Evolutionary conservation across 1,284 basidiomycete species (phyloP).

Genomic region (Rhizoctonia solani): DNA sequence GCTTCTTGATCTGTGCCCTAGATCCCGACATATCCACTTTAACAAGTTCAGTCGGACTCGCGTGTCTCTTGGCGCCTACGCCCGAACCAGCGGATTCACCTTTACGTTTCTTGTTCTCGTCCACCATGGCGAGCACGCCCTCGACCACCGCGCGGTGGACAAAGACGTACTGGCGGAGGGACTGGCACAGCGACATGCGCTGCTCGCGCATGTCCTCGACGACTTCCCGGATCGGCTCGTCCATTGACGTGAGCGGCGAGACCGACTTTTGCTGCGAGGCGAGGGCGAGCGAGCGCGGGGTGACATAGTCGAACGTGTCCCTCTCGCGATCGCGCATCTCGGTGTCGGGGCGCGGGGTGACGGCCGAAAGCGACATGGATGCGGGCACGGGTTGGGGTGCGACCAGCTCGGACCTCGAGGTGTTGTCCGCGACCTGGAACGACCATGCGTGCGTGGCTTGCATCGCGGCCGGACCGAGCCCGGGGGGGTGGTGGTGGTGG

Average conservation of each 20-base stretch:
- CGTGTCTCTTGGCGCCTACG: conserved; percentile 55
- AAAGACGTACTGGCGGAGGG: conserved; percentile 86
- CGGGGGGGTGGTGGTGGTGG: too few relatives aligned
- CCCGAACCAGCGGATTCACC: background rate
- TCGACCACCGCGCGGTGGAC: conserved; percentile 85
- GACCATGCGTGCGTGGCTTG: conserved; percentile 5
- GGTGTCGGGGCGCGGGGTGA: conserved; percentile 27
- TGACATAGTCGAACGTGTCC: conserved; percentile 22
- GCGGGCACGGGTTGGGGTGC: background rate
- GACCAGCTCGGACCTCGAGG: background rate
- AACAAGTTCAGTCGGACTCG: conserved; percentile 70
- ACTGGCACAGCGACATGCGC: conserved; percentile 89
- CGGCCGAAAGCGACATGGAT: background rate
- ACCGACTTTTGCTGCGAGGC: conserved; percentile 49
- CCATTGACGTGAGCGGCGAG: conserved; percentile 61
- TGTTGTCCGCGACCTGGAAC: conserved; percentile 5
- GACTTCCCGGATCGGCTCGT: conserved; percentile 75
- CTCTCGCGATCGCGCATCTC: conserved; percentile 6
- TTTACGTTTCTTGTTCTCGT: conserved; percentile 59
- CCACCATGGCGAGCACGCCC: conserved; percentile 74
- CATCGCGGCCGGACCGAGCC: background rate
- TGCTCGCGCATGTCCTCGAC: conserved; percentile 90
- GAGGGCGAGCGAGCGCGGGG: conserved; percentile 1
- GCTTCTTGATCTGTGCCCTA: conserved; percentile 57
- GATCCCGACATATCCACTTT: conserved; percentile 64